These are phyloP conservation scores for Aspergillus egyptiacus DNA, from an alignment of 495 filamentous ascomycete genomes.

Conservation along the genomic window DNA sequence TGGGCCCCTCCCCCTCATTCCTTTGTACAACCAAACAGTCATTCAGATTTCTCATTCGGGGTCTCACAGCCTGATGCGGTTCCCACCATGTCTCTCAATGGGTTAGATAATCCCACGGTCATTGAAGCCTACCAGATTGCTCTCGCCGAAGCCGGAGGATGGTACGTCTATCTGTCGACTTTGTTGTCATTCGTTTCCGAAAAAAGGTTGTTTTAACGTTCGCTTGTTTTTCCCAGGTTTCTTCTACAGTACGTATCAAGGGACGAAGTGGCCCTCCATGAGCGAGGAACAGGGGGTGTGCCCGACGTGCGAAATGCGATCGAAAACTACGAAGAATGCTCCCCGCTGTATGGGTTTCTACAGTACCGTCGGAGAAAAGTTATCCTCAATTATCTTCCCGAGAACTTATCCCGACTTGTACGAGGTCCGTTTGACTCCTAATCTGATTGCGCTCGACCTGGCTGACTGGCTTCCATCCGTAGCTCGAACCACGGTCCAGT, in stretches of 20 bases:
- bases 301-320: constrained; percentile 75
- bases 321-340: constrained; percentile 70
- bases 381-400: constrained; percentile 84
- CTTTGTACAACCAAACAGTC: constrained; percentile 1
- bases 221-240: constrained; percentile 56
- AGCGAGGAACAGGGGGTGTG: constrained; percentile 74
- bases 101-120: constrained; percentile 75
- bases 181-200: neutral
- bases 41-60: constrained; percentile 2
- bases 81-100: constrained; percentile 89
- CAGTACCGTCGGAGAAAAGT: constrained; percentile 87
- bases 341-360: constrained; percentile 87
- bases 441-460: constrained; percentile 2
- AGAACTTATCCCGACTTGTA: constrained; percentile 80
- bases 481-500: constrained; percentile 95
- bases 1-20: constrained; percentile 16
- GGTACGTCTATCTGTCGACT: constrained; percentile 56
- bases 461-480: constrained; percentile 3
- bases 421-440: constrained; percentile 58
- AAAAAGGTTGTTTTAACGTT: constrained; percentile 5
- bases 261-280: constrained; percentile 79
- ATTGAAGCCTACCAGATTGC: constrained; percentile 79
- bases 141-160: constrained; percentile 82
- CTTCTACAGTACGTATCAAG: constrained; percentile 85
- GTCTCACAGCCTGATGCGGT: constrained; percentile 31